Conservation (phyloP, 495 filamentous ascomycete genomes). For the Penicillium atrosanguineum region DNA sequence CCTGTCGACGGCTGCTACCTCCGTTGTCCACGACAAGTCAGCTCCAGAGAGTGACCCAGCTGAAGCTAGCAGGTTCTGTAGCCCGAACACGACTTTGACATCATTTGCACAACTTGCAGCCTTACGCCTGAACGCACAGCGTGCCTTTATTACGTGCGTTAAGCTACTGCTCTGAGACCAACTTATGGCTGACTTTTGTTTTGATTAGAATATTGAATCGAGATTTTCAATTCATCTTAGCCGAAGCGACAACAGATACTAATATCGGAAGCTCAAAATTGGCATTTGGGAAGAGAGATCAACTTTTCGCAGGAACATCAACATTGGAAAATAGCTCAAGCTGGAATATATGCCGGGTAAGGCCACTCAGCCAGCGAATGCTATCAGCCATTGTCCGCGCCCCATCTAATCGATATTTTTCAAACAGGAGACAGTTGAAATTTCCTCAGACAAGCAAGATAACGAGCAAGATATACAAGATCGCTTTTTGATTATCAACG, state of each 20-base stretch:
- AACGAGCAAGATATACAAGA: constrained; percentile 18
- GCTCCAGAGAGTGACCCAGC: constrained; percentile 13
- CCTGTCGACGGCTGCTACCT: neutral
- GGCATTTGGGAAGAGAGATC: neutral
- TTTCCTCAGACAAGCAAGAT: constrained; percentile 17
- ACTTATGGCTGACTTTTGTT: neutral
- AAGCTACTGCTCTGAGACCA: neutral
- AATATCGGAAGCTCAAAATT: neutral
- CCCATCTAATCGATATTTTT: neutral
- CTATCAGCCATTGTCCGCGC: neutral
- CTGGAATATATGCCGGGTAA: constrained; percentile 45
- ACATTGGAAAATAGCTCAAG: constrained; percentile 23
- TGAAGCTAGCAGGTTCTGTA: neutral
- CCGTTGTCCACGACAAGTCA: constrained; percentile 7
- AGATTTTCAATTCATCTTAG: constrained; percentile 55
- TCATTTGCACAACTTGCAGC: constrained; percentile 51
- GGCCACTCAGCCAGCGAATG: neutral
- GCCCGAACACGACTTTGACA: constrained; percentile 54
- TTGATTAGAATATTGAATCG: constrained; percentile 54
- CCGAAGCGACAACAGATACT: constrained; percentile 40
- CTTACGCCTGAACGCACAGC: constrained; percentile 45
- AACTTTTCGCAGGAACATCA: neutral
- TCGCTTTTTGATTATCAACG: constrained; percentile 40
- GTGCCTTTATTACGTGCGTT: constrained; percentile 40
- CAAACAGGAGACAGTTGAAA: constrained; percentile 29